phyloP scores from a whole-genome alignment of 2,329 filamentous ascomycete species.

The Rachicladosporium sp. region DNA sequence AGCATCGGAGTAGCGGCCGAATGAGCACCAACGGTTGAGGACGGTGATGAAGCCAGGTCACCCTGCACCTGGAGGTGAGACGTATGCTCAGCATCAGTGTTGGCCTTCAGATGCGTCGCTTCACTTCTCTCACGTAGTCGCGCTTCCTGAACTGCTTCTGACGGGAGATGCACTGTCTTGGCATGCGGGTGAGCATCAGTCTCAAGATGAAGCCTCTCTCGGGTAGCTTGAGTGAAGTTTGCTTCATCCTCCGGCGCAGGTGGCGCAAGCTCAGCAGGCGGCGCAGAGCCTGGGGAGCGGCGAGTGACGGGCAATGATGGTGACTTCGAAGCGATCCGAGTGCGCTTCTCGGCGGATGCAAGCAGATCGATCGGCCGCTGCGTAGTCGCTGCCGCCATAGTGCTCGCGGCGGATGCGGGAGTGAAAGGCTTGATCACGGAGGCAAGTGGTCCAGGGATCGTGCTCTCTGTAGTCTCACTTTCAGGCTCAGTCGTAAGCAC shows the following conservation, averaged over 20 bases:
- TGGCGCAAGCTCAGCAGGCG: conserved; percentile 12
- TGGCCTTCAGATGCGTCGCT: conserved; percentile 25
- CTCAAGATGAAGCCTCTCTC: conserved; percentile 14
- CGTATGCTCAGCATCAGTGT: conserved; percentile 26
- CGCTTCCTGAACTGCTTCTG: conserved; percentile 39
- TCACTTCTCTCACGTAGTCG: conserved; percentile 29
- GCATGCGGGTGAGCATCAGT: conserved; percentile 14
- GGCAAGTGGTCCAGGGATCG: too few species aligned
- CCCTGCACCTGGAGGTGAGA: conserved; percentile 15
- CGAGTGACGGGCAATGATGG: too few species aligned
- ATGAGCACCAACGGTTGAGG: conserved; percentile 55
- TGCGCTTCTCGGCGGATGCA: too few species aligned
- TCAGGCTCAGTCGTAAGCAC: too few species aligned
- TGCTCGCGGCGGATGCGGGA: too few species aligned
- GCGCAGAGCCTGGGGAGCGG: not conserved
- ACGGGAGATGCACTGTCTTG: conserved; percentile 36
- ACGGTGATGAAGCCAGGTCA: conserved; percentile 36
- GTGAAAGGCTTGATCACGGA: too few species aligned
- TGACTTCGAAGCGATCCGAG: too few species aligned
- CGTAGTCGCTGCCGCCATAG: too few species aligned
- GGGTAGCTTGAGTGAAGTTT: conserved; percentile 12
- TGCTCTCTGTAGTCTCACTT: too few species aligned
- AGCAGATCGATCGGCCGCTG: too few species aligned
- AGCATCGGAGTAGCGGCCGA: conserved; percentile 61
- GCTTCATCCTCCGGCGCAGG: conserved; percentile 18